Percentiles rank a stretch among this genome's conserved stretches.
phyloP scores from a whole-genome alignment of 169 alveolate species.

The Neospora caninum region DNA sequence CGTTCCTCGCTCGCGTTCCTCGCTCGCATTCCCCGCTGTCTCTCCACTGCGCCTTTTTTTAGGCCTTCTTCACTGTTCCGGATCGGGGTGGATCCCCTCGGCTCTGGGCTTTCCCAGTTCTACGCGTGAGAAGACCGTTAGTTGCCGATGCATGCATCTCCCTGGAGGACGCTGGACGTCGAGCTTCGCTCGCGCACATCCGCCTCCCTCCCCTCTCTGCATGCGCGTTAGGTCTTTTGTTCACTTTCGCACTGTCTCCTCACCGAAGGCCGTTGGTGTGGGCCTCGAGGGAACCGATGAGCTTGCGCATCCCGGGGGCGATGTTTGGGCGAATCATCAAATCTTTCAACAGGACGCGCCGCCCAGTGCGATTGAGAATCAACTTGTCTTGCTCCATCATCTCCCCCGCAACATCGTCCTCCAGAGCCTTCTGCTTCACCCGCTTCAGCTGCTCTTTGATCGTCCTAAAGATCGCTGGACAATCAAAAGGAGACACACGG shows the following conservation, averaged over 20 bases:
- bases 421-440: slow-evolving; percentile 91
- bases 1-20: no score
- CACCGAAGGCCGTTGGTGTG: slow-evolving; percentile 95
- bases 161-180: no score
- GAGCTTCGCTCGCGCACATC: no score
- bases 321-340: slow-evolving; percentile 84
- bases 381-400: slow-evolving; percentile 92
- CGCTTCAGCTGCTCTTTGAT: slow-evolving; percentile 94
- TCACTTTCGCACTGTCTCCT: slow-evolving; percentile 52
- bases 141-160: no score
- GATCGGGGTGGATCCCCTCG: no score
- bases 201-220: no score
- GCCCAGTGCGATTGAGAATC: slow-evolving; percentile 79
- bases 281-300: slow-evolving; percentile 94
- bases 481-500: neutral
- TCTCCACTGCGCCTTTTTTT: no score
- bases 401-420: slow-evolving; percentile 89
- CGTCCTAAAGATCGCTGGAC: slow-evolving; percentile 80
- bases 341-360: slow-evolving; percentile 81
- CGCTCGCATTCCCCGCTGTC: no score
- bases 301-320: slow-evolving; percentile 70
- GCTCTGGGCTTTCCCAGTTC: no score
- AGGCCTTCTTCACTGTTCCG: no score
- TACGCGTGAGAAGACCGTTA: no score
- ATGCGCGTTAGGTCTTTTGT: no score